These are phyloP conservation scores for Bruguiera parviflora DNA, from an alignment of 345 rosid genomes.

Conservation along the genomic window DNA sequence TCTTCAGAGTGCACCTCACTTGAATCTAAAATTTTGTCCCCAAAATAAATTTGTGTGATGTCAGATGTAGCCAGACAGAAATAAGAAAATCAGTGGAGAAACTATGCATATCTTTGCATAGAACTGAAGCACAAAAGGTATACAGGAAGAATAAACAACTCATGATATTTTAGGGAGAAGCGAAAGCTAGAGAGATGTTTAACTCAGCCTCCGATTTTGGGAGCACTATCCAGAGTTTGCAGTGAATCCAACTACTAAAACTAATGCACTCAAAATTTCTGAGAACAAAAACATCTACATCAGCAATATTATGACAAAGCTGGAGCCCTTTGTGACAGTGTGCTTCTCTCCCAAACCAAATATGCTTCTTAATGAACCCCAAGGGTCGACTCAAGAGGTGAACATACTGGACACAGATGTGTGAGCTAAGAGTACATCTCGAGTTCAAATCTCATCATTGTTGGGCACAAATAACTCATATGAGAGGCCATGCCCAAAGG, in stretches of 20 bases:
- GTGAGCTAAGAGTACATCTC: too few species aligned
- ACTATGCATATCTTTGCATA: neutral
- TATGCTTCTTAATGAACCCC: too few species aligned
- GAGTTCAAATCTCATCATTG: too few species aligned
- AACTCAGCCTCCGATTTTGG: neutral
- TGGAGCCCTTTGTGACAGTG: too few species aligned
- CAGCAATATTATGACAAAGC: too few species aligned
- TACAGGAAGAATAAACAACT: neutral
- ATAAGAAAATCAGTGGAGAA: neutral
- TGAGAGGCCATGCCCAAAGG: too few species aligned
- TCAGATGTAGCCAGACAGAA: neutral
- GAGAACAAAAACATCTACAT: neutral
- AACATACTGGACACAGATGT: too few species aligned
- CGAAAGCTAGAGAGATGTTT: neutral
- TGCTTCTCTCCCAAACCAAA: too few species aligned
- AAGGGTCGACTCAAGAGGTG: too few species aligned
- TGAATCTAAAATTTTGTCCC: conserved; percentile 40
- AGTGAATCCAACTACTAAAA: neutral
- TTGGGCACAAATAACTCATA: too few species aligned
- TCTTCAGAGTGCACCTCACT: conserved; percentile 57
- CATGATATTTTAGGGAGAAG: neutral
- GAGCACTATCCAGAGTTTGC: neutral
- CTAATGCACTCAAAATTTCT: neutral
- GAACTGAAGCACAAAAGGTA: neutral
- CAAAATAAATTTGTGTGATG: conserved; percentile 3